Evolutionary conservation across 768 basidiomycete species (phyloP).

Genomic region (Mycena crocata): DNA sequence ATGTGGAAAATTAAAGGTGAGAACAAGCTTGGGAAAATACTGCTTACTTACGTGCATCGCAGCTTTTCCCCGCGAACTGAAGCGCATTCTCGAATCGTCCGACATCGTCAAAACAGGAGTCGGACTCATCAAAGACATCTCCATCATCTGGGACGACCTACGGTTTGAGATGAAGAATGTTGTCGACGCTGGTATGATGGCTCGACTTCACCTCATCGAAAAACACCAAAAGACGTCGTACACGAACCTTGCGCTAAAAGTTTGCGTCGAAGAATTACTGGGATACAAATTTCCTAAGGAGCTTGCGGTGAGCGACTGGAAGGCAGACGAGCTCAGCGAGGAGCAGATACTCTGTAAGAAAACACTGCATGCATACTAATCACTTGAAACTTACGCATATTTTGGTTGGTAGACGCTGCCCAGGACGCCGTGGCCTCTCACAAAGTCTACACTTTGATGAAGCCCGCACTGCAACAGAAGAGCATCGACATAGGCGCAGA

Average conservation of each 20-base stretch:
- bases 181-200: conserved; percentile 2
- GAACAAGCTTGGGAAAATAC: neutral
- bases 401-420: too few species aligned
- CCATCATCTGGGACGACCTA: neutral
- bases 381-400: too few species aligned
- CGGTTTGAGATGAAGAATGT: neutral
- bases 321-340: neutral
- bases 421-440: neutral
- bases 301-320: neutral
- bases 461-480: neutral
- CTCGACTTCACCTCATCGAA: neutral
- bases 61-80: neutral
- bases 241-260: neutral
- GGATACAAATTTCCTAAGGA: neutral
- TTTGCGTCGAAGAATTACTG: neutral
- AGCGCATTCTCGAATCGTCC: neutral
- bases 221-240: neutral
- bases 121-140: neutral
- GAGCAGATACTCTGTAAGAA: neutral
- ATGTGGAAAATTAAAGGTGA: conserved; percentile 1
- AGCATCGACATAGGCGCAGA: neutral
- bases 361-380: too few species aligned
- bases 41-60: neutral
- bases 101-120: neutral
- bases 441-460: neutral